Conservation (phyloP, 2,329 filamentous ascomycete genomes). For the Fusarium sterilihyphosum region DNA sequence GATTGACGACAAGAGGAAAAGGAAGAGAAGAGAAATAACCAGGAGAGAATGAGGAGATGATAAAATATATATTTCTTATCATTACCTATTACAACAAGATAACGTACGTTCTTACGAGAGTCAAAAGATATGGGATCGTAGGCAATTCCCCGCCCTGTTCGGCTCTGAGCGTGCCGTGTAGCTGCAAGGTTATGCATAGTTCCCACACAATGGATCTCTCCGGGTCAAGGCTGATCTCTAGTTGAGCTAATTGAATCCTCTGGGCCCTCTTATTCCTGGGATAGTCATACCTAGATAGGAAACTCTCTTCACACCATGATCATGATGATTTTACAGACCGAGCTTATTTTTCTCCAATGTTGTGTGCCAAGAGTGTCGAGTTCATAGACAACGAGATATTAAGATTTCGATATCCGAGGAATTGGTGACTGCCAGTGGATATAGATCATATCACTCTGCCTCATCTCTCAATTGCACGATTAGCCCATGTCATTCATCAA, state of each 20-base stretch:
- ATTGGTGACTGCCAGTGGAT: not conserved
- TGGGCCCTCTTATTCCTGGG: conserved; percentile 7
- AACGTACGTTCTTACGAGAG: not conserved
- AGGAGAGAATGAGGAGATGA: not conserved
- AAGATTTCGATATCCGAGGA: not conserved
- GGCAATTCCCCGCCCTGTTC: conserved; percentile 17
- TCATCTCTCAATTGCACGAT: not conserved
- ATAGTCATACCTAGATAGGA: conserved; percentile 13
- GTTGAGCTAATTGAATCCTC: not conserved
- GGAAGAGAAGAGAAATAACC: not conserved
- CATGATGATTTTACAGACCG: not conserved
- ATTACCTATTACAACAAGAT: not conserved
- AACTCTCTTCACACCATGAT: not conserved
- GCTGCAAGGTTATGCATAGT: conserved; percentile 17
- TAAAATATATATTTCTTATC: not conserved
- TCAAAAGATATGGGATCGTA: not conserved
- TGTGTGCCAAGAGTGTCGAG: not conserved
- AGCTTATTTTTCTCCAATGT: not conserved
- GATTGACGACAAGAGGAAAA: not conserved
- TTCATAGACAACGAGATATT: not conserved
- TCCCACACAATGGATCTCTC: conserved; percentile 2
- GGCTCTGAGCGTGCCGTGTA: conserved; percentile 27
- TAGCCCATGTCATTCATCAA: not conserved
- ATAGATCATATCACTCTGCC: not conserved
- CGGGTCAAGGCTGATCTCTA: not conserved